Conservation (phyloP, 148 eudicot genomes). For the Mesembryanthemum crystallinum region DNA sequence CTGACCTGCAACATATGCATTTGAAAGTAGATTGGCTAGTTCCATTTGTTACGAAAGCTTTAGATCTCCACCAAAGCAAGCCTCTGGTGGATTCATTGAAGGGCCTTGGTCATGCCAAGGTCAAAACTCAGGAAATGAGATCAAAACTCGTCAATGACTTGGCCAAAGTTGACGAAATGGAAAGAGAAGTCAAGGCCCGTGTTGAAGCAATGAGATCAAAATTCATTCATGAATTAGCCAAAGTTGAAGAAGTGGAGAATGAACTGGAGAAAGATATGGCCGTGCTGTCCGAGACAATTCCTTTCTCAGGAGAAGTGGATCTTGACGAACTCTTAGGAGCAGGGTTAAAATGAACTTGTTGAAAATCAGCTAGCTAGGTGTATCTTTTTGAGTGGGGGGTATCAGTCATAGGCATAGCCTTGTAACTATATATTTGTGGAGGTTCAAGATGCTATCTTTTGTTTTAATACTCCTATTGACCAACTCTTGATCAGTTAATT, state of each 20-base stretch:
- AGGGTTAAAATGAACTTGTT: too few relatives aligned
- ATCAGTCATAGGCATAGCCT: too few relatives aligned
- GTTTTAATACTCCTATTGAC: too few relatives aligned
- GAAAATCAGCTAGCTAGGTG: too few relatives aligned
- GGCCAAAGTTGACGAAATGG: not conserved
- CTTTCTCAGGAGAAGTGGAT: not conserved
- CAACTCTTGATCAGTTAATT: too few relatives aligned
- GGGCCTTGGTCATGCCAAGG: not conserved
- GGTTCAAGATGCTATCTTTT: too few relatives aligned
- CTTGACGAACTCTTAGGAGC: not conserved
- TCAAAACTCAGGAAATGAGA: not conserved
- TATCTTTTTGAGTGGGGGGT: too few relatives aligned
- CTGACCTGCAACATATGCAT: slow-evolving; percentile 8
- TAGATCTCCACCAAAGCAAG: slow-evolving; percentile 3
- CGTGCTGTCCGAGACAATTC: not conserved
- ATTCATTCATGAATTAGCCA: too few relatives aligned
- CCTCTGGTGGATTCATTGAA: not conserved
- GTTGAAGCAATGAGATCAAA: not conserved
- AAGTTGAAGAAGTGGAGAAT: too few relatives aligned
- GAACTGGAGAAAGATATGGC: not conserved
- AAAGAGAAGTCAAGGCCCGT: not conserved
- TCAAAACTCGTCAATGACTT: not conserved
- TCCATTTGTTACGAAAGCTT: slow-evolving; percentile 13
- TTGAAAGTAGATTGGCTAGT: slow-evolving; percentile 20
- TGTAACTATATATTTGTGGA: too few relatives aligned